Conservation (phyloP, 352 stramenopile genomes). For the Phytophthora nicotianae region DNA sequence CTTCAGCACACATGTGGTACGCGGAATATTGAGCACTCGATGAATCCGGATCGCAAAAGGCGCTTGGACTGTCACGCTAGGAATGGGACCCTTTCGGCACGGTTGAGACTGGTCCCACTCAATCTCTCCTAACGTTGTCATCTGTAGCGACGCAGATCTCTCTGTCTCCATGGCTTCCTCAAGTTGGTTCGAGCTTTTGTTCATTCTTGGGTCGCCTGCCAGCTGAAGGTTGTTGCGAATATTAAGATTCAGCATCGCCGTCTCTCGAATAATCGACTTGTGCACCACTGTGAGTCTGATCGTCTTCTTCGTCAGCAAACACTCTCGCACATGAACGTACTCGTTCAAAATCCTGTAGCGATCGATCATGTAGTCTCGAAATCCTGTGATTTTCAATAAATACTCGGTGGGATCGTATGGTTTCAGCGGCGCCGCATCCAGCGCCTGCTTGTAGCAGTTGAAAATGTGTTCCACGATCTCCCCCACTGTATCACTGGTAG, state of each 20-base stretch:
- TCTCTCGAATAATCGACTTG: slow-evolving; percentile 84
- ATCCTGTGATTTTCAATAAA: slow-evolving; percentile 80
- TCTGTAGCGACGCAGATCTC: slow-evolving; percentile 49
- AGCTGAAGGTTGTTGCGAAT: slow-evolving; percentile 66
- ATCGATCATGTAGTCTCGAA: slow-evolving; percentile 83
- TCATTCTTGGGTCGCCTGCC: slow-evolving; percentile 17
- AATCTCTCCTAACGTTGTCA: slow-evolving; percentile 62
- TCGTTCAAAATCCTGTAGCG: slow-evolving; percentile 78
- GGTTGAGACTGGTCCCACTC: slow-evolving; percentile 55
- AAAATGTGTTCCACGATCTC: slow-evolving; percentile 88
- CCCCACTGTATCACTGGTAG: slow-evolving; percentile 75
- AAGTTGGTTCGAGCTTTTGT: slow-evolving; percentile 47
- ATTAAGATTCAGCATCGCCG: slow-evolving; percentile 67
- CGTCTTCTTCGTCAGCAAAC: slow-evolving; percentile 80
- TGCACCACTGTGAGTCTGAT: slow-evolving; percentile 80
- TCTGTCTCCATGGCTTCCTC: slow-evolving; percentile 51
- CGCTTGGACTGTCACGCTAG: slow-evolving; percentile 63
- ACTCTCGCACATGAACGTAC: slow-evolving; percentile 85
- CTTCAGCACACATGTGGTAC: slow-evolving; percentile 60
- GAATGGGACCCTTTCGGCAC: slow-evolving; percentile 29
- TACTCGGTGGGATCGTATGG: slow-evolving; percentile 81
- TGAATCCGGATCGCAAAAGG: slow-evolving; percentile 69
- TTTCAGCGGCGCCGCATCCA: slow-evolving; percentile 68
- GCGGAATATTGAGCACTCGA: slow-evolving; percentile 80
- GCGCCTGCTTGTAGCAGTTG: slow-evolving; percentile 80